These are phyloP conservation scores for Ochetophila trinervis DNA, from an alignment of 306 rosid species.

Conservation along the genomic window DNA sequence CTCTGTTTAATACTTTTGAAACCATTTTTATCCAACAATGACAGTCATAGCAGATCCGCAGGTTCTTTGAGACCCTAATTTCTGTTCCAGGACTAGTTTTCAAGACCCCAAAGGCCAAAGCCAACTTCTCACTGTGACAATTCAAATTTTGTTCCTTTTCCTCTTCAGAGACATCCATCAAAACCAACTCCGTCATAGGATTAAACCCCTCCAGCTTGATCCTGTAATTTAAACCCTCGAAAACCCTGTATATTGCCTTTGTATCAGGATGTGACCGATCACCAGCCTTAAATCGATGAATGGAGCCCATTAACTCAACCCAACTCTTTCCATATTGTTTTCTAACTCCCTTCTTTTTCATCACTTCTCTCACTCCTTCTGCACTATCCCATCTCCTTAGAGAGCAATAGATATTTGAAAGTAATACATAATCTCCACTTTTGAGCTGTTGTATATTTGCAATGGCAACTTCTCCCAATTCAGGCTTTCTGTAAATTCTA, in stretches of 20 bases:
- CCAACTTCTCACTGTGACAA: slow-evolving; percentile 61
- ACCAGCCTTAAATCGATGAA: slow-evolving; percentile 61
- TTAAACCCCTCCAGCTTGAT: slow-evolving; percentile 51
- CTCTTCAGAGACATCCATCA: slow-evolving; percentile 82
- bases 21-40: slow-evolving; percentile 56
- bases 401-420: slow-evolving; percentile 69
- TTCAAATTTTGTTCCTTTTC: slow-evolving; percentile 64
- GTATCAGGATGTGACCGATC: slow-evolving; percentile 54
- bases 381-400: slow-evolving; percentile 61
- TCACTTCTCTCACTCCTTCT: slow-evolving; percentile 54
- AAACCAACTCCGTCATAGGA: slow-evolving; percentile 60
- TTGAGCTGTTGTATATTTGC: slow-evolving; percentile 44
- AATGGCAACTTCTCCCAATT: slow-evolving; percentile 60
- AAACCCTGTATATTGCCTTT: slow-evolving; percentile 44
- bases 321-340: slow-evolving; percentile 65
- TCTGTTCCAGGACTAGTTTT: slow-evolving; percentile 64
- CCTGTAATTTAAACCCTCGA: slow-evolving; percentile 51
- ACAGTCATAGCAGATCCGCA: slow-evolving; percentile 40
- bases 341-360: slow-evolving; percentile 49
- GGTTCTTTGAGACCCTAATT: slow-evolving; percentile 59
- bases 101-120: slow-evolving; percentile 58
- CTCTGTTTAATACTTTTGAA: slow-evolving; percentile 44
- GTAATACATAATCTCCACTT: slow-evolving; percentile 70
- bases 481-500: slow-evolving; percentile 46
- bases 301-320: slow-evolving; percentile 47